Conservation (phyloP, 106 monocot species). For the Platanthera zijinensis region DNA sequence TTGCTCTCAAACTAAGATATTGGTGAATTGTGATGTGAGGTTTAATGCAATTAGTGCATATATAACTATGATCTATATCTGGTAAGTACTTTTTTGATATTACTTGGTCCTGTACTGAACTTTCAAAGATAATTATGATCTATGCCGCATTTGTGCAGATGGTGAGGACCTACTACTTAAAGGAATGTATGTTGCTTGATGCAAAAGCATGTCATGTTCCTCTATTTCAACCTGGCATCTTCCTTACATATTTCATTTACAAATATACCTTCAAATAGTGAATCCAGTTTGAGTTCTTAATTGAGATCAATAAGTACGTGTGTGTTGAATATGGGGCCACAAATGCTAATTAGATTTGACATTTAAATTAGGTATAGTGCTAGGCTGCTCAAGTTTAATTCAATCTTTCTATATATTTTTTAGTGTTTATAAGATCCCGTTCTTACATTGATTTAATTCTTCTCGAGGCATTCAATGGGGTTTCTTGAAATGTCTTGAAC, state of each 20-base stretch:
- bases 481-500: too few relatives aligned
- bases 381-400: neutral
- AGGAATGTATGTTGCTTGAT: constrained; percentile 31
- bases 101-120: too few relatives aligned
- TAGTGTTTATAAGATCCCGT: too few relatives aligned
- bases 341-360: neutral
- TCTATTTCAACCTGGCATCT: neutral
- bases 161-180: constrained; percentile 81
- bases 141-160: constrained; percentile 86
- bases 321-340: neutral
- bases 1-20: too few relatives aligned
- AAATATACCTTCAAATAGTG: neutral
- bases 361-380: neutral
- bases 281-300: neutral
- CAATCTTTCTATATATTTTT: neutral
- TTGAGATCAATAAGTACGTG: neutral
- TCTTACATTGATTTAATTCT: too few relatives aligned
- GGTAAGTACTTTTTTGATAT: too few relatives aligned
- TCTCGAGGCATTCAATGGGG: too few relatives aligned
- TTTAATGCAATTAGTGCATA: too few relatives aligned
- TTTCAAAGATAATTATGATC: constrained; percentile 63
- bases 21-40: too few relatives aligned
- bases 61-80: too few relatives aligned
- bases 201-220: neutral
- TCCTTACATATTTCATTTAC: neutral